Percentiles rank a stretch among this genome's conserved stretches.
Evolutionary conservation across 2,329 filamentous ascomycete genomes (phyloP).

Genomic region (Aspergillus sp.): DNA sequence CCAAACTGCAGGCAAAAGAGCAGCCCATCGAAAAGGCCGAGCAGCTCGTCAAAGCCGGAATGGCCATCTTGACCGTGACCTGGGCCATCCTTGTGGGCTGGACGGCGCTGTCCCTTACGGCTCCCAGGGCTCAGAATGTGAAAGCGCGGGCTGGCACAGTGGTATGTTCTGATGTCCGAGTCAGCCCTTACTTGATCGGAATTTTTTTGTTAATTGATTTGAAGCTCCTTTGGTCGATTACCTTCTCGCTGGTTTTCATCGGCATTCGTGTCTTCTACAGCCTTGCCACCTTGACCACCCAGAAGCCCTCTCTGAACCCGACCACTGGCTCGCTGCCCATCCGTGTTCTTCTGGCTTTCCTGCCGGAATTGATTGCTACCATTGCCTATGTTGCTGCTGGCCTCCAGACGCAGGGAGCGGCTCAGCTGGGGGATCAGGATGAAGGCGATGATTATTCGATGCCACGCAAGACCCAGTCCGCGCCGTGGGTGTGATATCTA

Average conservation of each 20-base stretch:
- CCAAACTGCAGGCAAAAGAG: slow-evolving; percentile 7
- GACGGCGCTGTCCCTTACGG: slow-evolving; percentile 4
- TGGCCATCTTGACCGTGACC: slow-evolving; percentile 5
- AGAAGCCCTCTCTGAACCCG: slow-evolving; percentile 13
- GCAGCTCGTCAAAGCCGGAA: slow-evolving; percentile 8
- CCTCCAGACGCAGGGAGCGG: slow-evolving; percentile 13
- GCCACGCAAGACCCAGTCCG: too few species aligned
- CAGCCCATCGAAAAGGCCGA: slow-evolving; percentile 2
- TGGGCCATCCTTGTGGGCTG: slow-evolving; percentile 9
- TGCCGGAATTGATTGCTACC: slow-evolving; percentile 17
- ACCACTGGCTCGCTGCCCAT: slow-evolving; percentile 13
- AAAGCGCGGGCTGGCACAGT: neutral
- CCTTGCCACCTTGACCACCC: slow-evolving; percentile 13
- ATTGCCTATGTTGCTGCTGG: slow-evolving; percentile 14
- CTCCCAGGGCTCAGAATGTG: neutral
- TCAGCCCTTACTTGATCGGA: too few species aligned
- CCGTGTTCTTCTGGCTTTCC: slow-evolving; percentile 18
- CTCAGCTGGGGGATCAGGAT: neutral
- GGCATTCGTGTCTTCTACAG: slow-evolving; percentile 20
- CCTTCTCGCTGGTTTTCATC: slow-evolving; percentile 12
- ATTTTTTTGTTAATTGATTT: neutral
- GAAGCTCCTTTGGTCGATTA: slow-evolving; percentile 8
- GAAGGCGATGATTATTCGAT: neutral
- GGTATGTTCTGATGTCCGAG: neutral
- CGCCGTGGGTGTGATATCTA: too few species aligned